phyloP scores from a whole-genome alignment of 768 basidiomycete species.

The Mycena indigotica region DNA sequence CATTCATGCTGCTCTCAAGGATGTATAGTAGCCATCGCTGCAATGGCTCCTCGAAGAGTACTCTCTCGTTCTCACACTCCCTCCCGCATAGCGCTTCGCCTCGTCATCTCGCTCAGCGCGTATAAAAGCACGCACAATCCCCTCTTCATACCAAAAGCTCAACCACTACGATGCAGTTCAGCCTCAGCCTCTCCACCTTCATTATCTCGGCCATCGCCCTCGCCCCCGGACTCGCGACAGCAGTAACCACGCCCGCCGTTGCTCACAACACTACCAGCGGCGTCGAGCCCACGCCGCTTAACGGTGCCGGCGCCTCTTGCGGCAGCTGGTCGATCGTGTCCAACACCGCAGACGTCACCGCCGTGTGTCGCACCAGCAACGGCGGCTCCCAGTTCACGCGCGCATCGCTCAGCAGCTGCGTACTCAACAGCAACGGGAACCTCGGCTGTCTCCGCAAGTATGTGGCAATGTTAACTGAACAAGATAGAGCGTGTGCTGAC shows the following conservation, averaged over 20 bases:
- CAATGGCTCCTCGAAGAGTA: too few species aligned
- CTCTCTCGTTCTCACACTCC: too few species aligned
- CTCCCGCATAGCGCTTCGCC: too few species aligned
- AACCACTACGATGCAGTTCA: constrained; percentile 1
- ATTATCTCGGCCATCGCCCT: background rate
- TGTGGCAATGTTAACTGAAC: background rate
- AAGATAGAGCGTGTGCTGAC: too few species aligned
- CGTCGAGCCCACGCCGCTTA: background rate
- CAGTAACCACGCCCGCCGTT: background rate
- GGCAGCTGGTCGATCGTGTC: background rate
- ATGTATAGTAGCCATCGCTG: too few species aligned
- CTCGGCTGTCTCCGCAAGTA: background rate
- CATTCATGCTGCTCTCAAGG: too few species aligned
- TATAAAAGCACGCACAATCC: too few species aligned
- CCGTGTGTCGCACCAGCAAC: background rate
- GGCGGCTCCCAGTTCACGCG: background rate
- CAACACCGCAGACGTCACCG: background rate
- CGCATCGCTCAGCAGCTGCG: background rate
- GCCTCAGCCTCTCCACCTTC: background rate
- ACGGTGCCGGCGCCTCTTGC: background rate
- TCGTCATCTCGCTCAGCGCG: too few species aligned
- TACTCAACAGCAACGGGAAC: background rate
- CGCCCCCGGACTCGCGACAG: background rate
- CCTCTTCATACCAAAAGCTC: too few species aligned
- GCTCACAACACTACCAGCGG: background rate